Conservation (phyloP, 2,329 filamentous ascomycete species). For the Botrytis pseudocinerea region DNA sequence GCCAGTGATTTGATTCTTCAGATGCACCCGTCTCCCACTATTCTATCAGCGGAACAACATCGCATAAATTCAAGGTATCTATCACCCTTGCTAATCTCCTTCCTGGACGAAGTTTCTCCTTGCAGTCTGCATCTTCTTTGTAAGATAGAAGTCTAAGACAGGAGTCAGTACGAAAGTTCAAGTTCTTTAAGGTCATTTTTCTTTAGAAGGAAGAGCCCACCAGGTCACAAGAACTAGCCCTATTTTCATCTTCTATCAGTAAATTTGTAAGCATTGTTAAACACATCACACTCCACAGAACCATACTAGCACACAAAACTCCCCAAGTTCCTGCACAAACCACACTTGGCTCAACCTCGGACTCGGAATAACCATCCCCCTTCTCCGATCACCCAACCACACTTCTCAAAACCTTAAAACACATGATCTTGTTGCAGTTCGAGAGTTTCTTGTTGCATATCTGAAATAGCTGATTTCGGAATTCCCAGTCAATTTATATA, state of each 20-base stretch:
- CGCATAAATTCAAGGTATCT: too few relatives aligned
- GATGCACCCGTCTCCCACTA: background rate
- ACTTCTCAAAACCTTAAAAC: background rate
- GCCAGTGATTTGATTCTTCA: background rate
- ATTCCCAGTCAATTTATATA: background rate
- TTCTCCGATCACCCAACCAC: background rate
- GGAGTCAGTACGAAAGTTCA: background rate
- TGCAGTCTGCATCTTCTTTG: background rate
- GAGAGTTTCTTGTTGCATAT: background rate
- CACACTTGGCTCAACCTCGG: background rate
- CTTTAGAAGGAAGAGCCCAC: background rate
- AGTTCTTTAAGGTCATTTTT: fast-evolving
- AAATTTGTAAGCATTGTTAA: background rate
- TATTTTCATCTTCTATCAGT: background rate
- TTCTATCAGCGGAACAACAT: too few relatives aligned
- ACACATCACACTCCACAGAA: background rate
- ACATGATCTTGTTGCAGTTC: background rate
- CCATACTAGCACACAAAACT: too few relatives aligned
- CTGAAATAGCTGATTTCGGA: background rate
- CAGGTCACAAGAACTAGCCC: background rate
- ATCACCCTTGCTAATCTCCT: background rate
- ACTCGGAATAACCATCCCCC: background rate
- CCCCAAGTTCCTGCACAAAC: background rate
- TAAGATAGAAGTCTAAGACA: background rate
- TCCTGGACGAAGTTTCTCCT: background rate